Evolutionary conservation across 176 grass and related monocot species (phyloP), one percentile per base, ranked within the genome.

Genomic region (Paspalum notatum): DNA sequence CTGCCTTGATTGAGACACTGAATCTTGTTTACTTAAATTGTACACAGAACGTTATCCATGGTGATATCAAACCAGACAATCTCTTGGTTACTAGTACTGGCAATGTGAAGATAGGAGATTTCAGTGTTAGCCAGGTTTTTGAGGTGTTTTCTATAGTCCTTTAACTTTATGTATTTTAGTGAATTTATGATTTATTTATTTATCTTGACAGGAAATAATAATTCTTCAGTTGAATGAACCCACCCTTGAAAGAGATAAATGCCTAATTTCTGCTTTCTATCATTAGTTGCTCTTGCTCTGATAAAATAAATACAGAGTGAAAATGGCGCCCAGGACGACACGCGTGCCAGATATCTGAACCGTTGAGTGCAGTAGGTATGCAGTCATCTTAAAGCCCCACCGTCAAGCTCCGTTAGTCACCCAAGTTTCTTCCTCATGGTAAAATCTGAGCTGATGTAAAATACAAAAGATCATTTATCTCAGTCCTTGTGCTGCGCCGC

Each of bases 41-140:
- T 66, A 74, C 20, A 60, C 88, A 95, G 92, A 92, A 95, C 41
- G 87, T 98, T 78, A 90, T 95, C 57, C 95, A 98, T 63, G 86
- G 92, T 79, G 95, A 95, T 85, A 91, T 98, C 57, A 95, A 95
- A 76, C 95, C 92, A 10, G 95, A 98, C 67, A 98, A 95, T 72
- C 86, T 98, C 42, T 89, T 98, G 87, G 92, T 95, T 32, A 91
- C 92, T 71, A 87, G 66, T 71, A 71, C 87, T 4, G 86, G 90
- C 66, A 85, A 75, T 76, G 90, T 98, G 79, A 95, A 93, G 79
- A 98, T 98, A 69, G 88, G 95, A 50, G 90, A 98, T 89, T 98
- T 98, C 81, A 89, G 88, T 81, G 92, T 95, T 45, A 98, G 95
- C 68, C 92, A 98, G 78, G 76, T 87, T 77, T 98, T 93, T 93